Base-by-base conservation (phyloP, 306 rosid genomes). In the Cyamopsis tetragonoloba region DNA sequence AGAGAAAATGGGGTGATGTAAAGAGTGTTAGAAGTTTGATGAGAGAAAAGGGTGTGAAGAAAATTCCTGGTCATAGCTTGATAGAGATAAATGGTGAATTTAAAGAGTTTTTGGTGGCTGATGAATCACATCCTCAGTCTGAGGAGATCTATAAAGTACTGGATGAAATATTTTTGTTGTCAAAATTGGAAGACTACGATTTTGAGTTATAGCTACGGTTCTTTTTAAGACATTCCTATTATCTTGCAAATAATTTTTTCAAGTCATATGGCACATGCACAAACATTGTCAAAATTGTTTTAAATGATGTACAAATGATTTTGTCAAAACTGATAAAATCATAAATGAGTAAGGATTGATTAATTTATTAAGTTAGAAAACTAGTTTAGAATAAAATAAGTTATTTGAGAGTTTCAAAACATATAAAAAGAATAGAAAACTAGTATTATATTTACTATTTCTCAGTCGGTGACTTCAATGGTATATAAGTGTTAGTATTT, bases 1-100 rank as follows among this genome's bases (percentile, higher is more conserved):
- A 57, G 32, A 74, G 80, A 77, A 73, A 80, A 73, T 91, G 97
- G 97, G 64, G 20, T 46, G 91, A 86, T 62, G 97, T 86, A 17
- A 83, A 80, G 73, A 81, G 55, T 72, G 84, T 83, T 24, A 78
- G 97, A 59, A 81, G 86, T 72, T 48, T 81, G 81, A 88, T 91
- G 97, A 82, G 86, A 72, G 89, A 86, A 8, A 86, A 74, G 63
- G 93, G 97, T 19, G 85, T 91, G 62, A 81, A 73, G 75, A 91
- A 91, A 84, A 70, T 61, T 57, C 91, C 97, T 22, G 97, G 91
- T 20, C 85, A 61, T 62, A 88, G 97, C 79, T 70, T 76, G 32
- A 70, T 91, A 61, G 97, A 91, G 77, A 68, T 88, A 15, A 79
- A 72, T 43, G 93, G 91, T 3, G 78, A 62, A 65, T 77, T 88